Base-by-base conservation (phyloP, 495 filamentous ascomycete genomes). In the Hyaloscypha hepaticicola region DNA sequence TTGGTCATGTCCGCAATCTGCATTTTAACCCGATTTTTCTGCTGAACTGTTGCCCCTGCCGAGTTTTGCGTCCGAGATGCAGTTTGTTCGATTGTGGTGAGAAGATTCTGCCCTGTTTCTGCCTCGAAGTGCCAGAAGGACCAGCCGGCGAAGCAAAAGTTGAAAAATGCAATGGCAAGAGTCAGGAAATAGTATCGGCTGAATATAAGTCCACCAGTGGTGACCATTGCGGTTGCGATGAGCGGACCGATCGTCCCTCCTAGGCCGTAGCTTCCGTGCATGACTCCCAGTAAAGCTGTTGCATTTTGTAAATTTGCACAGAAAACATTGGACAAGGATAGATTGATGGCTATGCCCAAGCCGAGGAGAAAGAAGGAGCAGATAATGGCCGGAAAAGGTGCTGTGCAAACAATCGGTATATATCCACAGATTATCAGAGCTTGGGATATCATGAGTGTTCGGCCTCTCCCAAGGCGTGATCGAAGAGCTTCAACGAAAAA, bases 311-410 rank as follows among this genome's bases (percentile, higher is more conserved):
- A 75, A 53, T 88, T 88, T 19, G 87, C 89, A 63, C 84, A 87
- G 73, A 91, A 93, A 16, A 89, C 85, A 70, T 94, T 93, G 63
- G 84, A 85, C 41, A 92, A 79, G 0, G 92, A 86, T 11, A 93
- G 74, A 62, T 84, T 88, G 48, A 87, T 73, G 0, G 88, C 88
- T 52, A 83, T 76, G 3, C 89, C 90, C 34, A 88, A 79, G 0
- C 91, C 92, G 1, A 88, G 70, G 45, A 90, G 72, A 70, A 91
- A 84, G 75, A 88, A 91, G 1, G 82, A 78, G 12, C 82, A 70
- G 4, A 88, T 85, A 14, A 93, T 78, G 3, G 81, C 82, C 1
- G 87, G 84, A 70, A 89, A 93, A 0, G 90, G 90, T 6, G 90
- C 87, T 8, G 83, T 78, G 72, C 78, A 84, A 28, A 87, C 78